phyloP scores from a whole-genome alignment of 2,329 filamentous ascomycete species.

The Aspergillus piperis region DNA sequence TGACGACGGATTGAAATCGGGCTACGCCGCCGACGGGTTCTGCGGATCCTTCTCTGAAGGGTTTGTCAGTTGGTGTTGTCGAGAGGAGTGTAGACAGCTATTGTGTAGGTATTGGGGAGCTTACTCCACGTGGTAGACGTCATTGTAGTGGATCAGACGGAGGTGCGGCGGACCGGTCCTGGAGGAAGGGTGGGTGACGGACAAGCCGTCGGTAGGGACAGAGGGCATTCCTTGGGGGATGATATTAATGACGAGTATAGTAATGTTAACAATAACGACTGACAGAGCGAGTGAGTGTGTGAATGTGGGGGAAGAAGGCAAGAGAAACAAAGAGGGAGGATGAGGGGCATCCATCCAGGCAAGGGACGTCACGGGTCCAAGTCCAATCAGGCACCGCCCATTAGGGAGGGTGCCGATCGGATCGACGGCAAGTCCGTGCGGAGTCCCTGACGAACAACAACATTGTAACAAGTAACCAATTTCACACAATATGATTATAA shows the following conservation, averaged over 20 bases:
- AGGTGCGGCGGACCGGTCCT: slow-evolving; percentile 63
- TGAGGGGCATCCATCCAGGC: neutral
- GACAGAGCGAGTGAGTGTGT: neutral
- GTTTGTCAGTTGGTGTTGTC: neutral
- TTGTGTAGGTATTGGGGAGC: slow-evolving; percentile 10
- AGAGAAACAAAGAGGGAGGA: neutral
- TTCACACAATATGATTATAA: too few species aligned
- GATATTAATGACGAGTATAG: neutral
- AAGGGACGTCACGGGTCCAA: neutral
- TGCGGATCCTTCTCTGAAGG: slow-evolving; percentile 58
- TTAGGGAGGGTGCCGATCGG: neutral
- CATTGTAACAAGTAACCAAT: neutral
- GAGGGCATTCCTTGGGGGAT: slow-evolving; percentile 27
- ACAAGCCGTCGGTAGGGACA: slow-evolving; percentile 36
- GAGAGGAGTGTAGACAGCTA: neutral
- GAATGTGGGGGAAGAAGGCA: neutral
- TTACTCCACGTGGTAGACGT: slow-evolving; percentile 85
- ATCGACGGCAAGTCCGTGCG: neutral
- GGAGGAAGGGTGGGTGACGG: slow-evolving; percentile 47
- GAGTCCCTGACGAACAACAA: neutral
- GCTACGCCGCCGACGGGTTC: slow-evolving; percentile 81
- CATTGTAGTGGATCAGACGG: slow-evolving; percentile 86
- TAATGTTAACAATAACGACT: neutral
- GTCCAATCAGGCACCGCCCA: slow-evolving; percentile 7
- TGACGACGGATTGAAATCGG: slow-evolving; percentile 74